These are phyloP conservation scores for Nakazawaea molendinolei DNA, from an alignment of 805 yeast genomes.

Conservation along the genomic window DNA sequence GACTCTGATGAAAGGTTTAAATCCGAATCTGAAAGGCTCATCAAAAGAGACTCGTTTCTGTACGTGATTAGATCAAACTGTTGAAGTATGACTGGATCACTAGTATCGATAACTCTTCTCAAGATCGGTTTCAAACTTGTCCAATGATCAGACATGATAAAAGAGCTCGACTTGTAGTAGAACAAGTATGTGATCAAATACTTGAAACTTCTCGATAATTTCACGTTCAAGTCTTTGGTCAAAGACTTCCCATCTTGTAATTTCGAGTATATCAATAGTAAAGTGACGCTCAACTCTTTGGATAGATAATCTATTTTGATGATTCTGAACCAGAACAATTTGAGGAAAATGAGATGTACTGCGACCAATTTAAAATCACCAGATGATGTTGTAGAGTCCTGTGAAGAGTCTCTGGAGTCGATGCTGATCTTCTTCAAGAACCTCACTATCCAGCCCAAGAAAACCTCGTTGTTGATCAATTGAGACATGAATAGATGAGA, in stretches of 20 bases:
- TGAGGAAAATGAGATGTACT: conserved; percentile 41
- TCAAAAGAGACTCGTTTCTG: conserved; percentile 65
- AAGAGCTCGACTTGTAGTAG: conserved; percentile 47
- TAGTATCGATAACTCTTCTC: conserved; percentile 30
- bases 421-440: conserved; percentile 30
- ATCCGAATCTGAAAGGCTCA: conserved; percentile 27
- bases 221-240: conserved; percentile 1
- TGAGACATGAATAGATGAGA: conserved; percentile 65
- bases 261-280: conserved; percentile 42
- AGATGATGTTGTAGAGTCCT: conserved; percentile 11
- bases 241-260: conserved; percentile 15
- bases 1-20: conserved; percentile 14
- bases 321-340: conserved; percentile 68
- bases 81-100: conserved; percentile 28
- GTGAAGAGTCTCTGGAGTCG: background rate
- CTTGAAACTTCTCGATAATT: conserved; percentile 17
- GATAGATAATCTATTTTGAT: conserved; percentile 48
- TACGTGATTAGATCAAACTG: conserved; percentile 57
- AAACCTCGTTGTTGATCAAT: conserved; percentile 53
- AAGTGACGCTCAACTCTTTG: conserved; percentile 56
- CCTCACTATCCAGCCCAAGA: conserved; percentile 58
- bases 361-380: conserved; percentile 20
- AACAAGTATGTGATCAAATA: conserved; percentile 35
- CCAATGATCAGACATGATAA: conserved; percentile 64
- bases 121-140: conserved; percentile 40